Conservation (phyloP, 2,329 filamentous ascomycete genomes). For the Zymoseptoria ardabiliae region DNA sequence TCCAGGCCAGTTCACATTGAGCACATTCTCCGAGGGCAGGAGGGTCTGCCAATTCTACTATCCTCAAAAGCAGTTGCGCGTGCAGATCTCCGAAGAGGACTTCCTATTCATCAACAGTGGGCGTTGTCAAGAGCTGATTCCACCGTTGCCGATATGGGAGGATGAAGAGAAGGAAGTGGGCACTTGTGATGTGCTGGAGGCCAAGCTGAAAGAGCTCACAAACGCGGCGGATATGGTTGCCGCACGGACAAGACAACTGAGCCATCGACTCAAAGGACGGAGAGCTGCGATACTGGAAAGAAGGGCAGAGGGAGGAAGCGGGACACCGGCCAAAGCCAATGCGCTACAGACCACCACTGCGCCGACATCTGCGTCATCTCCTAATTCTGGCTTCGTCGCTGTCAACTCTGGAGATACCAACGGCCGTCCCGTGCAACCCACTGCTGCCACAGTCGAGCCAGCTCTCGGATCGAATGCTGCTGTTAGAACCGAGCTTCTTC, state of each 20-base stretch:
- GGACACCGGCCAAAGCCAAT: conserved; percentile 29
- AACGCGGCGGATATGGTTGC: conserved; percentile 69
- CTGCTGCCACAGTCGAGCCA: conserved; percentile 9
- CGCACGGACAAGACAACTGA: conserved; percentile 67
- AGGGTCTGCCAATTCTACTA: conserved; percentile 70
- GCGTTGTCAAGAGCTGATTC: conserved; percentile 73
- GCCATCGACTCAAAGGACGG: conserved; percentile 69
- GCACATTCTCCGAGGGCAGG: conserved; percentile 59
- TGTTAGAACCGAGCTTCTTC: conserved; percentile 53
- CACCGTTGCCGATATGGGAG: conserved; percentile 72
- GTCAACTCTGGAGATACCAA: conserved; percentile 42
- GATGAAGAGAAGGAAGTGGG: conserved; percentile 81
- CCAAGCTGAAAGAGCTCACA: conserved; percentile 67
- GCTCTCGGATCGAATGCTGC: conserved; percentile 41
- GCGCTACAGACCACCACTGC: conserved; percentile 26
- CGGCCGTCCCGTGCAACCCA: not conserved
- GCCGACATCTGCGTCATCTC: conserved; percentile 16
- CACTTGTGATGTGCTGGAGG: conserved; percentile 76
- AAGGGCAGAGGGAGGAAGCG: conserved; percentile 39
- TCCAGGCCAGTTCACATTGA: conserved; percentile 68
- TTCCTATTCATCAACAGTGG: conserved; percentile 78
- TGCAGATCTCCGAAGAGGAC: conserved; percentile 84
- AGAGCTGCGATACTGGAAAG: conserved; percentile 64
- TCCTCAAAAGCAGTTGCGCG: conserved; percentile 64
- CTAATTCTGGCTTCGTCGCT: conserved; percentile 46